These are phyloP conservation scores for Penicillium dipodomyicola DNA, from an alignment of 495 filamentous ascomycete genomes.

Conservation along the genomic window DNA sequence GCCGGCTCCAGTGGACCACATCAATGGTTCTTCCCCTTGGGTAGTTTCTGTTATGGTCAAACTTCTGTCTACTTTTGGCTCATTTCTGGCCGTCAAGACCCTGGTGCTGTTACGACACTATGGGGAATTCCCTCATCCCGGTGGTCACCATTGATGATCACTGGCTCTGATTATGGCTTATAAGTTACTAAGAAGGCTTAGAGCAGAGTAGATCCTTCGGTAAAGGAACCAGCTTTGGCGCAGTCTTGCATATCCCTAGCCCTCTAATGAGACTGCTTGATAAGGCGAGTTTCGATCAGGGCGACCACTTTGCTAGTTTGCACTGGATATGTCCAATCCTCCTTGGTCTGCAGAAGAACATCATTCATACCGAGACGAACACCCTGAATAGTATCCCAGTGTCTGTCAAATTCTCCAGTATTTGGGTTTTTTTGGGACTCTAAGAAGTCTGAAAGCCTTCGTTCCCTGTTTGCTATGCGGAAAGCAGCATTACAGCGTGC, in stretches of 20 bases:
- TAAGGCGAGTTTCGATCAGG: slow-evolving; percentile 13
- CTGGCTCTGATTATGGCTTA: slow-evolving; percentile 2
- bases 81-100: neutral
- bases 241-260: slow-evolving; percentile 14
- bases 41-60: neutral
- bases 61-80: neutral
- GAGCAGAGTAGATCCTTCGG: slow-evolving; percentile 16
- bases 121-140: slow-evolving; percentile 5
- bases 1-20: neutral
- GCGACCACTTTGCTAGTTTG: slow-evolving; percentile 5
- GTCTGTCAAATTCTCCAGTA: neutral
- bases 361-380: slow-evolving; percentile 13
- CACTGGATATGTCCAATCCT: slow-evolving; percentile 12
- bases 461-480: neutral
- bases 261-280: slow-evolving; percentile 9
- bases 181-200: slow-evolving; percentile 9
- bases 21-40: neutral
- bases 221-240: slow-evolving; percentile 19
- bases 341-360: slow-evolving; percentile 11
- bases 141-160: slow-evolving; percentile 2
- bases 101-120: neutral
- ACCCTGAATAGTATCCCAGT: slow-evolving; percentile 6
- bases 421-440: neutral
- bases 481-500: slow-evolving; percentile 11
- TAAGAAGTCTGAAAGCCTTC: neutral